phyloP scores from a whole-genome alignment of 2,329 filamentous ascomycete genomes.

The Monilinia vaccinii-corymbosi region DNA sequence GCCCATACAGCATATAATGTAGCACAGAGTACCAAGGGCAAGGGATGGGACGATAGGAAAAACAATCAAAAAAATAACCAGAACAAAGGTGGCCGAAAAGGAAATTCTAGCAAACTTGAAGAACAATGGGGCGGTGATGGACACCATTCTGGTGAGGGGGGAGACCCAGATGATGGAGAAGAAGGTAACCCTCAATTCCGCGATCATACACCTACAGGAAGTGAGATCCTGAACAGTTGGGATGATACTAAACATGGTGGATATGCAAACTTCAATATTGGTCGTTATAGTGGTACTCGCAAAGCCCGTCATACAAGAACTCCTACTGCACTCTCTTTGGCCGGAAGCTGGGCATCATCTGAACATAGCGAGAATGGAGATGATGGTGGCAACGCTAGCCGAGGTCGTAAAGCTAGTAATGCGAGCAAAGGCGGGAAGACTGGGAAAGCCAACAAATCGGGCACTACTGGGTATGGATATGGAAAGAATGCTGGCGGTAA shows the following conservation, averaged over 20 bases:
- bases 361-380: not conserved
- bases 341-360: not conserved
- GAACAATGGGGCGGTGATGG: conserved; percentile 7
- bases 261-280: not conserved
- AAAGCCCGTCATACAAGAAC: not conserved
- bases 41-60: conserved; percentile 5
- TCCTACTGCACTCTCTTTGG: not conserved
- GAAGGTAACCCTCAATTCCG: not conserved
- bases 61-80: not conserved
- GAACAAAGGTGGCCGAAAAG: not conserved
- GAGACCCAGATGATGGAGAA: not conserved
- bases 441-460: not conserved
- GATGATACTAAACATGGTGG: not conserved
- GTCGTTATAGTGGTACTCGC: not conserved
- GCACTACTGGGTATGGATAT: not conserved
- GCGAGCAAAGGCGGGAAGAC: not conserved
- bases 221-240: not conserved
- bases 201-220: not conserved
- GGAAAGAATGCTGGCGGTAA: not conserved
- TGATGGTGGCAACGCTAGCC: not conserved
- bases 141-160: not conserved
- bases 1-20: not conserved
- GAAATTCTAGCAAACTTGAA: not conserved
- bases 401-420: not conserved
- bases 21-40: conserved; percentile 3